phyloP scores from a whole-genome alignment of 2,329 filamentous ascomycete genomes.

The Colletotrichum orbiculare region DNA sequence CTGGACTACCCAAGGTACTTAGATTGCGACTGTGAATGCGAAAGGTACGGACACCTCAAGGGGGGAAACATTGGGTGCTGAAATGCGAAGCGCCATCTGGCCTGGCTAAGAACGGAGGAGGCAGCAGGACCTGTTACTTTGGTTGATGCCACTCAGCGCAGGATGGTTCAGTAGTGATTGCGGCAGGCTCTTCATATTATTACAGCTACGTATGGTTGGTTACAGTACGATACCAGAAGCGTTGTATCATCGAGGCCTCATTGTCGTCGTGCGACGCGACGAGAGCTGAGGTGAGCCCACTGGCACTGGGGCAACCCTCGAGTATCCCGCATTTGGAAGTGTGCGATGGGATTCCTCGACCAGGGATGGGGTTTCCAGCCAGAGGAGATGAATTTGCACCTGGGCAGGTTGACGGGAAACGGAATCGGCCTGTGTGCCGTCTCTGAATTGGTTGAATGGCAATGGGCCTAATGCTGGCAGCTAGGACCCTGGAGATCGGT shows the following conservation, averaged over 20 bases:
- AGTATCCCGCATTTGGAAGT: conserved; percentile 8
- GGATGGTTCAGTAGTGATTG: no score
- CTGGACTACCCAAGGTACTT: neutral
- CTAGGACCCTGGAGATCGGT: conserved; percentile 36
- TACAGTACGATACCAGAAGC: no score
- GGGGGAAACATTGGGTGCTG: no score
- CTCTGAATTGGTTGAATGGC: conserved; percentile 23
- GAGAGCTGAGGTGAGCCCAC: neutral
- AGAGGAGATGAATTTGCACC: neutral
- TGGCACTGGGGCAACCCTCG: no score
- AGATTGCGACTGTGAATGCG: no score
- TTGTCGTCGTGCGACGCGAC: neutral
- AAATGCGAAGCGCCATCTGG: no score
- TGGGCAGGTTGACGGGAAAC: conserved; percentile 26
- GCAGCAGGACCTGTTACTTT: no score
- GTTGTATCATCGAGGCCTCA: no score
- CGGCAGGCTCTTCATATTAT: no score
- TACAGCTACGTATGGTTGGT: no score
- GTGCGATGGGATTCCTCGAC: conserved; percentile 19
- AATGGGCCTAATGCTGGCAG: neutral
- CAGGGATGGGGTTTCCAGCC: conserved; percentile 17
- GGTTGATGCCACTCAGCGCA: no score
- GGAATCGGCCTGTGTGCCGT: conserved; percentile 28
- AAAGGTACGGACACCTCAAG: neutral
- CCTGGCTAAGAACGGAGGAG: no score